phyloP scores from a whole-genome alignment of 2,329 filamentous ascomycete genomes.

The Fusarium irregulare region DNA sequence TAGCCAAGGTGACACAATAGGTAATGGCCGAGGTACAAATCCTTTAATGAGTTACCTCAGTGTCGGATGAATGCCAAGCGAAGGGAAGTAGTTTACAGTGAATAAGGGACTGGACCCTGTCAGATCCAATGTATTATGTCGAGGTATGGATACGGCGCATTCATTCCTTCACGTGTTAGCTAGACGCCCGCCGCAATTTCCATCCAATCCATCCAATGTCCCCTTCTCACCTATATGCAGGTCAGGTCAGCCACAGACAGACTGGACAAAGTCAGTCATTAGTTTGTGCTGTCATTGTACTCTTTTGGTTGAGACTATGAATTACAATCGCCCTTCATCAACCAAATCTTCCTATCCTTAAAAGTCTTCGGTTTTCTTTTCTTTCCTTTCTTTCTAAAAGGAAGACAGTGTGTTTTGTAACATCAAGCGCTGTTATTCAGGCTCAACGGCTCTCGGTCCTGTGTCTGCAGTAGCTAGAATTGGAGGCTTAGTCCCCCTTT shows the following conservation, averaged over 20 bases:
- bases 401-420: neutral
- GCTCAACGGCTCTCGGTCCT: constrained; percentile 21
- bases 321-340: constrained; percentile 14
- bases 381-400: neutral
- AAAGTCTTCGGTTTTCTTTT: neutral
- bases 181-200: constrained; percentile 28
- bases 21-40: neutral
- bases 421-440: constrained; percentile 1
- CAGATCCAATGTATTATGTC: constrained; percentile 16
- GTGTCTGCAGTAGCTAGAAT: constrained; percentile 19
- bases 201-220: constrained; percentile 33
- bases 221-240: constrained; percentile 10
- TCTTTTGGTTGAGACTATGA: constrained; percentile 17
- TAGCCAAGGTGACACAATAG: neutral
- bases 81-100: constrained; percentile 30
- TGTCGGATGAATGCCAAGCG: constrained; percentile 32
- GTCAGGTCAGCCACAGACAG: constrained; percentile 26
- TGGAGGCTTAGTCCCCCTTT: constrained; percentile 15
- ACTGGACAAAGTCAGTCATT: constrained; percentile 16
- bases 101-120: constrained; percentile 28
- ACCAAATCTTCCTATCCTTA: neutral
- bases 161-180: constrained; percentile 41
- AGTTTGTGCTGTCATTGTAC: constrained; percentile 5
- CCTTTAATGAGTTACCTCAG: neutral
- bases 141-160: constrained; percentile 22